phyloP scores from a whole-genome alignment of 73 alveolate species.

The Uronychia setigera region DNA sequence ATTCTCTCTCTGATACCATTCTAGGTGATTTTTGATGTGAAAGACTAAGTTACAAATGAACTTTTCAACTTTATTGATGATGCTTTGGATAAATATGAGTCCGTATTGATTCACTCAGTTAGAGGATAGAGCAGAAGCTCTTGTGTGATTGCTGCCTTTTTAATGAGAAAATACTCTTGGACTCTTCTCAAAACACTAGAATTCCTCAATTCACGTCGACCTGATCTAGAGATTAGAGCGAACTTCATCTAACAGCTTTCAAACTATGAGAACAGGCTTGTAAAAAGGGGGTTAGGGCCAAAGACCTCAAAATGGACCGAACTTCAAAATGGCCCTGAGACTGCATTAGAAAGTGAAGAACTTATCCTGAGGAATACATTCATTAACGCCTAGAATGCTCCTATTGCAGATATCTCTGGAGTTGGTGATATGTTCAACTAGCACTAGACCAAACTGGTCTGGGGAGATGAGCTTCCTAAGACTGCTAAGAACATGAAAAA shows the following conservation, averaged over 20 bases:
- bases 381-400: conserved; percentile 86
- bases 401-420: conserved; percentile 71
- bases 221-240: conserved; percentile 87
- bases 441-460: conserved; percentile 5
- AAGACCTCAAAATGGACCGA: conserved; percentile 72
- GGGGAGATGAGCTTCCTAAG: not conserved
- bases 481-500: not conserved
- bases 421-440: conserved; percentile 2
- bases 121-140: conserved; percentile 70
- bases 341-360: conserved; percentile 72
- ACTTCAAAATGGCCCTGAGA: conserved; percentile 31
- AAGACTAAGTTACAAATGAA: conserved; percentile 58
- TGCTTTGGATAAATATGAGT: conserved; percentile 68
- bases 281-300: conserved; percentile 67
- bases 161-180: conserved; percentile 83
- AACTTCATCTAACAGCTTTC: conserved; percentile 75
- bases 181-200: conserved; percentile 78
- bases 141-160: conserved; percentile 68
- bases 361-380: conserved; percentile 81
- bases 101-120: conserved; percentile 71
- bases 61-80: conserved; percentile 70
- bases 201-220: conserved; percentile 79
- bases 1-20: too few relatives aligned
- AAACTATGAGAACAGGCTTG: conserved; percentile 60
- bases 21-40: conserved; percentile 68